A percentile compares a stretch with the other conserved stretches of the same genome.
Conservation (phyloP, 208 protist species). For the Crithidia thermophila region DNA sequence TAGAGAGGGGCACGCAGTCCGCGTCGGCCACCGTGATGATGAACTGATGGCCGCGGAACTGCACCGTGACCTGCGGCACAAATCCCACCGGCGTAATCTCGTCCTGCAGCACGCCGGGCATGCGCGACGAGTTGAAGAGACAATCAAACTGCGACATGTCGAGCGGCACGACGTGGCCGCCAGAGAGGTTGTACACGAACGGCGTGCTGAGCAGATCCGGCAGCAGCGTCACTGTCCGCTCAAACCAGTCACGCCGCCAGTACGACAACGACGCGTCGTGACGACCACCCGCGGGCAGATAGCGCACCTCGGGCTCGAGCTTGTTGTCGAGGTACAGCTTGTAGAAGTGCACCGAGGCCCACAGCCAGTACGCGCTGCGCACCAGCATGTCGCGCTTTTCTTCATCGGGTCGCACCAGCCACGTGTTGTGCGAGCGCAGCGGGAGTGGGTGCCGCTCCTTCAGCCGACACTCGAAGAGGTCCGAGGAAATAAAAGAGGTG, state of each 20-base stretch:
- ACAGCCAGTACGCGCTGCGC: slow-evolving; percentile 77
- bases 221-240: slow-evolving; percentile 65
- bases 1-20: slow-evolving; percentile 63
- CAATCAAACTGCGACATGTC: slow-evolving; percentile 85
- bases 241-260: slow-evolving; percentile 82
- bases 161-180: slow-evolving; percentile 63
- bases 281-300: slow-evolving; percentile 7
- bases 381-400: slow-evolving; percentile 69
- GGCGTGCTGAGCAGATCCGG: slow-evolving; percentile 64
- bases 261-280: slow-evolving; percentile 26
- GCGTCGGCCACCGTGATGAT: slow-evolving; percentile 71
- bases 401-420: slow-evolving; percentile 57
- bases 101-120: slow-evolving; percentile 82
- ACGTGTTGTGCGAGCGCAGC: slow-evolving; percentile 57
- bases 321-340: slow-evolving; percentile 72
- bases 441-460: slow-evolving; percentile 65
- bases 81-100: slow-evolving; percentile 72
- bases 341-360: slow-evolving; percentile 71
- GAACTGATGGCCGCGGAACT: slow-evolving; percentile 77
- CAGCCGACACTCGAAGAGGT: slow-evolving; percentile 74
- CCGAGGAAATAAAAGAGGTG: slow-evolving; percentile 86
- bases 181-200: slow-evolving; percentile 48
- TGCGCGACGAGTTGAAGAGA: slow-evolving; percentile 83
- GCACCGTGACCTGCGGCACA: slow-evolving; percentile 73
- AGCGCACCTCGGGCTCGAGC: slow-evolving; percentile 68